These are phyloP conservation scores for Amniculicola lignicola DNA, from an alignment of 495 filamentous ascomycete genomes.

Conservation along the genomic window DNA sequence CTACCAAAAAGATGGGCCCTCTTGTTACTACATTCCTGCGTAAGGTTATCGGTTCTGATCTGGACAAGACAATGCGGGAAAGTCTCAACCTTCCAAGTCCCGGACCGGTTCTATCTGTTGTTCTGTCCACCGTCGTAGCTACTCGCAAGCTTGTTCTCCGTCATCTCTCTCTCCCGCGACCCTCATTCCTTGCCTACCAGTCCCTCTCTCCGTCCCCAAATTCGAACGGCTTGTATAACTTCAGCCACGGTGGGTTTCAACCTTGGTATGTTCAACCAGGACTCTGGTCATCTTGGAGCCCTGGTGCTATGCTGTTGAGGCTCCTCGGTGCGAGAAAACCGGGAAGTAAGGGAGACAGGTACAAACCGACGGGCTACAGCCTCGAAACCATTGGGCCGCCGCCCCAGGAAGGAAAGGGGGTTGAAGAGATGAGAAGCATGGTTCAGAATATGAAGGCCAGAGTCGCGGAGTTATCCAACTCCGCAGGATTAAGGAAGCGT, in stretches of 20 bases:
- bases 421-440: conserved; percentile 3
- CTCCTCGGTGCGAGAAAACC: neutral
- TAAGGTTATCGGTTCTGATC: conserved; percentile 2
- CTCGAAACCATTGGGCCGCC: conserved; percentile 1
- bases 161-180: neutral
- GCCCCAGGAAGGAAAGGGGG: conserved; percentile 1
- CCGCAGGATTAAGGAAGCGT: no score
- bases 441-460: neutral
- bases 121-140: neutral
- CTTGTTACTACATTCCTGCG: conserved; percentile 1
- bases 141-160: conserved; percentile 3
- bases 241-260: conserved; percentile 4
- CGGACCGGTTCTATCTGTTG: conserved; percentile 2
- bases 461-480: no score
- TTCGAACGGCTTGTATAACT: conserved; percentile 2
- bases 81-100: neutral
- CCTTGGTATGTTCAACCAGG: conserved; percentile 8
- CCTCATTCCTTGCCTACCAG: neutral
- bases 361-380: conserved; percentile 2
- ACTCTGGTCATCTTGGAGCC: conserved; percentile 4
- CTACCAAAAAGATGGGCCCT: conserved; percentile 4
- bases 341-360: conserved; percentile 1
- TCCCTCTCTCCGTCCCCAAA: neutral
- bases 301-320: conserved; percentile 4
- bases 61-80: conserved; percentile 3